Conservation (phyloP, 768 basidiomycete genomes). For the Erythrobasidium yunnanense region DNA sequence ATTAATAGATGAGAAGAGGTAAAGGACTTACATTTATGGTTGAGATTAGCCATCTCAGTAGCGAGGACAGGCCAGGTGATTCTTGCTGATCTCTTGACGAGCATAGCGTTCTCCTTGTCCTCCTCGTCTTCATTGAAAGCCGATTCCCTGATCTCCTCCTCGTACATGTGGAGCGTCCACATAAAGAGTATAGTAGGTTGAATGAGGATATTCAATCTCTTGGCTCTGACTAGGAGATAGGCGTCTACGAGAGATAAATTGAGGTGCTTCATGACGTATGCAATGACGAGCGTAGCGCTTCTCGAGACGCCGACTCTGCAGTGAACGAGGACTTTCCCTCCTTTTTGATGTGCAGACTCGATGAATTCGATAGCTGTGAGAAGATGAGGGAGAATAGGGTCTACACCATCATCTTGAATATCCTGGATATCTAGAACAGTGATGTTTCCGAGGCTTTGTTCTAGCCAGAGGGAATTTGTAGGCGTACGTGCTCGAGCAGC, state of each 20-base stretch:
- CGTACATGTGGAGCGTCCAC: constrained; percentile 91
- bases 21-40: constrained; percentile 9
- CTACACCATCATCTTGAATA: constrained; percentile 73
- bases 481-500: constrained; percentile 37
- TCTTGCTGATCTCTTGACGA: not conserved
- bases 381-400: constrained; percentile 79
- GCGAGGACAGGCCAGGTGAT: constrained; percentile 15
- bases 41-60: constrained; percentile 21
- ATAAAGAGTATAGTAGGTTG: constrained; percentile 89
- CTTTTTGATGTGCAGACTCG: constrained; percentile 64
- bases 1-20: not conserved
- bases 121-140: not conserved
- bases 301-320: constrained; percentile 98
- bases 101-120: not conserved
- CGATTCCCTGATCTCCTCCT: constrained; percentile 59
- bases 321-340: constrained; percentile 86
- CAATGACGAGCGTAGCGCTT: constrained; percentile 89
- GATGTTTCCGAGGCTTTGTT: constrained; percentile 77
- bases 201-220: constrained; percentile 55
- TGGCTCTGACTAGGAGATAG: constrained; percentile 81
- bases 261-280: constrained; percentile 92
- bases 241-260: constrained; percentile 77
- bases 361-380: constrained; percentile 88
- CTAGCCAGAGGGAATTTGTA: constrained; percentile 63
- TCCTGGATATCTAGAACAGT: constrained; percentile 76